Evolutionary conservation across 352 stramenopile genomes (phyloP).

Genomic region (Phytopythium aichiense): DNA sequence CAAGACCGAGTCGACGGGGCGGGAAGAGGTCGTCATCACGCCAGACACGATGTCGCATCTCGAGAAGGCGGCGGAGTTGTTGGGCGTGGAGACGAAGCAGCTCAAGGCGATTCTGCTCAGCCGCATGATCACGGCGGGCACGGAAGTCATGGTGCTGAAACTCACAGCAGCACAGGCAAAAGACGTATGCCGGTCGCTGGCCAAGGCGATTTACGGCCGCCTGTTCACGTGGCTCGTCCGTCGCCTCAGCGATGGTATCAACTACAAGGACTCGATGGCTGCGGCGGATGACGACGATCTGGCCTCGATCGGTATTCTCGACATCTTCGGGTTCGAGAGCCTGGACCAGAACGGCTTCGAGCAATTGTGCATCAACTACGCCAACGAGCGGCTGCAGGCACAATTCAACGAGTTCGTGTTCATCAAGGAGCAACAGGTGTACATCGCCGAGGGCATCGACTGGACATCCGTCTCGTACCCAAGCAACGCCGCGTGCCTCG

Average conservation of each 20-base stretch:
- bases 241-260: slow-evolving; percentile 78
- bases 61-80: slow-evolving; percentile 81
- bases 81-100: slow-evolving; percentile 77
- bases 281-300: slow-evolving; percentile 42
- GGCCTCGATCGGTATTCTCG: slow-evolving; percentile 79
- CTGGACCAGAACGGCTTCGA: slow-evolving; percentile 82
- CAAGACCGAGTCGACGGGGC: slow-evolving; percentile 14
- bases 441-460: slow-evolving; percentile 82
- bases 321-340: slow-evolving; percentile 90
- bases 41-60: slow-evolving; percentile 39
- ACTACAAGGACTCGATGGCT: slow-evolving; percentile 45
- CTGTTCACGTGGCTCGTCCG: slow-evolving; percentile 96
- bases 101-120: slow-evolving; percentile 89
- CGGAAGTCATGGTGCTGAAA: slow-evolving; percentile 85
- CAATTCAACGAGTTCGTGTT: slow-evolving; percentile 91
- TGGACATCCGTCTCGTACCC: slow-evolving; percentile 78
- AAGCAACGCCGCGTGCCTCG: slow-evolving; percentile 76
- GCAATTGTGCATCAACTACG: slow-evolving; percentile 87
- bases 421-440: slow-evolving; percentile 80
- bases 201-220: slow-evolving; percentile 95
- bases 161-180: slow-evolving; percentile 65
- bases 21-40: slow-evolving; percentile 48
- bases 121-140: slow-evolving; percentile 89
- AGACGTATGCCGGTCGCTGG: slow-evolving; percentile 91
- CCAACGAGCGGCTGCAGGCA: slow-evolving; percentile 78